Percentiles rank a stretch among this genome's conserved stretches.
These are phyloP conservation scores for Calophaca sinica DNA, from an alignment of 306 rosid species.

Conservation along the genomic window DNA sequence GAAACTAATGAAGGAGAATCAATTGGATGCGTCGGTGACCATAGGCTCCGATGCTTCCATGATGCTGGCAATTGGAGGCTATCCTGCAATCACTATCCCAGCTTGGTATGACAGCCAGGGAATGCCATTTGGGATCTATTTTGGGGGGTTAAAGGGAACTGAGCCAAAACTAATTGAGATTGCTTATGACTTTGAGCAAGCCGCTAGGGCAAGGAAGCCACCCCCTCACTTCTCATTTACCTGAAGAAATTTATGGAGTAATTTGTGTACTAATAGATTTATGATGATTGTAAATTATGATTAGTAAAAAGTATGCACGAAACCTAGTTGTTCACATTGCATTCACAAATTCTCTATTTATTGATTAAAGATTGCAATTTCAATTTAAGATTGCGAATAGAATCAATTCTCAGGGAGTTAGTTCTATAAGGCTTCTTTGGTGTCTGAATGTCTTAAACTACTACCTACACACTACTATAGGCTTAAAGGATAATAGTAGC, in stretches of 20 bases:
- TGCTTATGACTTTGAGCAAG: conserved; percentile 69
- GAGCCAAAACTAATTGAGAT: conserved; percentile 58
- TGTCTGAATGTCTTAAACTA: too few relatives aligned
- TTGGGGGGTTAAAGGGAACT: conserved; percentile 57
- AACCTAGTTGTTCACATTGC: too few relatives aligned
- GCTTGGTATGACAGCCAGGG: conserved; percentile 53
- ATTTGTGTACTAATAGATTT: not conserved
- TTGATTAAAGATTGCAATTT: too few relatives aligned
- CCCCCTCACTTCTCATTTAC: conserved; percentile 33
- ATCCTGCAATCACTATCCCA: conserved; percentile 61
- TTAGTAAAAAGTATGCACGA: too few relatives aligned
- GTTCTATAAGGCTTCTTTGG: too few relatives aligned
- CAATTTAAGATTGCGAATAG: too few relatives aligned
- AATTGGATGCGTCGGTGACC: conserved; percentile 61
- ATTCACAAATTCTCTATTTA: too few relatives aligned
- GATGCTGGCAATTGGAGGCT: conserved; percentile 60
- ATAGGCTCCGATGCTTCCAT: conserved; percentile 29
- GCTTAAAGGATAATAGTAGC: too few relatives aligned
- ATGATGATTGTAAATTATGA: not conserved
- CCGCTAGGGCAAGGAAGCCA: conserved; percentile 53
- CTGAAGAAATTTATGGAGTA: conserved; percentile 11
- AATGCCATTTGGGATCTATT: conserved; percentile 56
- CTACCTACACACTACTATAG: too few relatives aligned
- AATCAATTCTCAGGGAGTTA: too few relatives aligned
- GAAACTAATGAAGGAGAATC: conserved; percentile 51